phyloP scores from a whole-genome alignment of 2,329 filamentous ascomycete genomes.

The Rutstroemia sp. region DNA sequence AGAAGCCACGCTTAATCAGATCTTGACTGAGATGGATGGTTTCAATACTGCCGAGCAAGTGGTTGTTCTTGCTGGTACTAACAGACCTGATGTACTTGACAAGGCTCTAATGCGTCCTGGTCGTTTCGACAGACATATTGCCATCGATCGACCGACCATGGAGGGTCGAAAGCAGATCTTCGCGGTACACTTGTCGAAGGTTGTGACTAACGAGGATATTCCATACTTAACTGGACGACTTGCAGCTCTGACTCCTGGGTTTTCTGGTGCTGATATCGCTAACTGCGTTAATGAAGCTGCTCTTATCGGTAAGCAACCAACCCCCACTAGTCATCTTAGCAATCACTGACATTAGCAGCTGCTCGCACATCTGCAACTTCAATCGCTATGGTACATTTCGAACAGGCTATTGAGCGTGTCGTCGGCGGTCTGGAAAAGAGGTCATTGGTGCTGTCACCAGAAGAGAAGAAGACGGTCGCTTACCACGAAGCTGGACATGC shows the following conservation, averaged over 20 bases:
- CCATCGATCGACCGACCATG: constrained; percentile 94
- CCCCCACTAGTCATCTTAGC: background rate
- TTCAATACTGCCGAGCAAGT: constrained; percentile 97
- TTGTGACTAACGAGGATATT: constrained; percentile 84
- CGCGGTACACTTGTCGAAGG: constrained; percentile 86
- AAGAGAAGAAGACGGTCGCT: constrained; percentile 92
- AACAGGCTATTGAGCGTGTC: constrained; percentile 95
- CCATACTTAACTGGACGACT: constrained; percentile 84
- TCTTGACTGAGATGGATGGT: constrained; percentile 97
- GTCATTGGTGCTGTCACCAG: constrained; percentile 83
- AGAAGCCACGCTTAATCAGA: constrained; percentile 95
- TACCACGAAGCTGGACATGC: constrained; percentile 98
- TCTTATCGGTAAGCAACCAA: constrained; percentile 72
- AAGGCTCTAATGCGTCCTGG: constrained; percentile 94
- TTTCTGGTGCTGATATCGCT: constrained; percentile 95
- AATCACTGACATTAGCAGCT: constrained; percentile 49
- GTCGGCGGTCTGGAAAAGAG: constrained; percentile 97
- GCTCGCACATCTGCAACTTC: constrained; percentile 73
- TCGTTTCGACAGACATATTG: constrained; percentile 93
- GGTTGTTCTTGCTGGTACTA: constrained; percentile 93
- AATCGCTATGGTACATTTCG: constrained; percentile 86
- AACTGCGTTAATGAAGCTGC: constrained; percentile 98
- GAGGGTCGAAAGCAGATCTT: constrained; percentile 95
- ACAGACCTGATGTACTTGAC: constrained; percentile 89
- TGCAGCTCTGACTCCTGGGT: constrained; percentile 87